Base-by-base conservation (phyloP, 1,284 basidiomycete species). In the Fistulina hepatica region DNA sequence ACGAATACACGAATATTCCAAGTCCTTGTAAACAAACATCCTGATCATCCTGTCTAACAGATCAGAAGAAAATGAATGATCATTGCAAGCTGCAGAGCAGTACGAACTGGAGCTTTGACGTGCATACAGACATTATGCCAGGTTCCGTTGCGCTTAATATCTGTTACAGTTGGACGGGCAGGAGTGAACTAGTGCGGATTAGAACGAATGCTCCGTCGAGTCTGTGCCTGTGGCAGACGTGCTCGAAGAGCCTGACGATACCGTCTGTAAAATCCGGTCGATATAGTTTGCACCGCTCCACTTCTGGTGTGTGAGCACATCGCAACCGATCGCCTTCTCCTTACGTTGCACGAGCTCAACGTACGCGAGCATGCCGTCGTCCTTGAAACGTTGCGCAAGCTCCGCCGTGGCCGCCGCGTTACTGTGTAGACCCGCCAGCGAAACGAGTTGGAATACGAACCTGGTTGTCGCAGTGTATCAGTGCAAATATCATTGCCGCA, bases 261-360 rank as follows among this genome's bases (percentile, higher is more conserved):
- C 67, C 12, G 75, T 81, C 32, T 73, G 72, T 37, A 89, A 57
- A 44, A 86, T 82, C 34, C 79, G 65, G 60, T 92, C 88, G 42
- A 89, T 74, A 55, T 91, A 91, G 52, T 82, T 83, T 12, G 88
- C 86, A 23, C 88, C 88, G 45, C 82, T 88, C 88, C 88, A 91
- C 65, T 88, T 89, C 60, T 91, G 86, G 58, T 91, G 86, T 2
- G 83, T 91, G 39, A 95, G 67, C 28, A 97, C 90, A 56, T 97
- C 92, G 49, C 86, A 90, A 21, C 88, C 86, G 34, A 93, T 77
- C 50, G 86, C 89, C 55, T 84, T 81, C 61, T 97, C 92, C 59
- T 83, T 88, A 44, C 78, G 67, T 58, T 92, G 88, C 34, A 91
- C 71, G 19, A 88, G 70, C 42, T 89, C 68, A 38, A 90, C 84